Evolutionary conservation across 306 rosid genomes (phyloP), one percentile per base, ranked within the genome.

Genomic region (Bauhinia variegata): DNA sequence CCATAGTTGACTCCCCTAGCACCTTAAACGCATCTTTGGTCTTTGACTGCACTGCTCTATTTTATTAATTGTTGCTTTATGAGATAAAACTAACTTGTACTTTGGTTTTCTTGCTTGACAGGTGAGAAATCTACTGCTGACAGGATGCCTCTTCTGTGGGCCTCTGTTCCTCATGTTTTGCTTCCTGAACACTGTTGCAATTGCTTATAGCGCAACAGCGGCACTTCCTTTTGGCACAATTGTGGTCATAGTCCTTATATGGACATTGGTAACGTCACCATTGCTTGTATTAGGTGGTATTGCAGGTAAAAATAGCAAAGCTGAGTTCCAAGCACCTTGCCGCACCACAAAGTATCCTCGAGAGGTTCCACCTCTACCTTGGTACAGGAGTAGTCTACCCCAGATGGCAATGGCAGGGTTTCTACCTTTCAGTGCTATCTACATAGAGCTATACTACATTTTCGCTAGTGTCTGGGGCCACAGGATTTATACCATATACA

Each of bases 361-460:
- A 68, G 98, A 92, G 66, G 81, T 92, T 80, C 98, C 98, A 17
- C 82, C 88, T 51, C 70, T 92, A 46, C 95, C 98, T 38, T 92
- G 98, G 98, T 89, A 92, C 77, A 77, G 98, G 70, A 82, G 92
- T 50, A 84, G 91, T 33, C 10, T 92, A 80, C 98, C 98, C 61
- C 98, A 92, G 85, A 89, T 92, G 98, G 98, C 96, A 63, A 92
- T 92, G 98, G 96, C 98, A 28, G 96, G 98, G 65, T 92, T 92
- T 75, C 96, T 92, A 36, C 98, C 98, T 52, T 92, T 92, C 80
- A 92, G 98, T 78, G 98, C 98, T 50, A 92, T 92, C 59, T 92
- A 92, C 80, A 92, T 92, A 52, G 98, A 92, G 85, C 84, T 92
- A 66, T 92, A 92, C 89, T 92, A 92, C 86, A 92, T 92, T 65